Conservation (phyloP, 768 basidiomycete genomes). For the Fibroporia radiculosa region DNA sequence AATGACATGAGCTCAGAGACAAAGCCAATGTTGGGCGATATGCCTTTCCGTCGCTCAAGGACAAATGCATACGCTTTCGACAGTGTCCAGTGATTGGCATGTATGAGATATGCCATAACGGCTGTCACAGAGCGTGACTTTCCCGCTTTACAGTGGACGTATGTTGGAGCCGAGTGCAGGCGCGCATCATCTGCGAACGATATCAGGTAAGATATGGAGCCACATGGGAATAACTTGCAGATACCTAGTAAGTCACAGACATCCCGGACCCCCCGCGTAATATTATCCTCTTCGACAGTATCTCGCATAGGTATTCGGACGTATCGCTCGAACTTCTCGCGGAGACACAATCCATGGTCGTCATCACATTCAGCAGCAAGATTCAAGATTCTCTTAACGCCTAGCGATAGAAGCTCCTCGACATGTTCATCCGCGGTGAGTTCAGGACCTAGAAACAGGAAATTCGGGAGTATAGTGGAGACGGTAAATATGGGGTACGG, state of each 20-base stretch:
- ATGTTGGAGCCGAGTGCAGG: slow-evolving; percentile 80
- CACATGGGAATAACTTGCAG: neutral
- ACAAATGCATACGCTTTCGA: slow-evolving; percentile 89
- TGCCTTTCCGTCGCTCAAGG: slow-evolving; percentile 85
- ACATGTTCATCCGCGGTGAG: slow-evolving; percentile 69
- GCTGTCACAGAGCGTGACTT: slow-evolving; percentile 95
- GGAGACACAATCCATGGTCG: slow-evolving; percentile 63
- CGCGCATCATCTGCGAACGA: slow-evolving; percentile 73
- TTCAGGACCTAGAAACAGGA: slow-evolving; percentile 90
- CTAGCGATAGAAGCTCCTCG: slow-evolving; percentile 60
- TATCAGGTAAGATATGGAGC: neutral
- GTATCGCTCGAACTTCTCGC: slow-evolving; percentile 75
- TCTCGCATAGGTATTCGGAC: slow-evolving; percentile 88
- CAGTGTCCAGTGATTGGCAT: slow-evolving; percentile 95
- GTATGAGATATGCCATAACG: slow-evolving; percentile 95
- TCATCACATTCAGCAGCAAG: slow-evolving; percentile 89
- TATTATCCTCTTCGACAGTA: slow-evolving; percentile 90
- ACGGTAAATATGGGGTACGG: slow-evolving; percentile 65
- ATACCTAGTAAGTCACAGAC: slow-evolving; percentile 83
- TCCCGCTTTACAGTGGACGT: slow-evolving; percentile 95
- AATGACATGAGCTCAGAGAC: slow-evolving; percentile 96
- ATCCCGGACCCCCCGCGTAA: slow-evolving; percentile 72
- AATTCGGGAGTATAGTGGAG: slow-evolving; percentile 85
- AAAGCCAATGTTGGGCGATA: slow-evolving; percentile 96
- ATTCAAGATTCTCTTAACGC: slow-evolving; percentile 85